These are phyloP conservation scores for Neocatenulostroma microsporum DNA, from an alignment of 2,329 filamentous ascomycete genomes.

Conservation along the genomic window DNA sequence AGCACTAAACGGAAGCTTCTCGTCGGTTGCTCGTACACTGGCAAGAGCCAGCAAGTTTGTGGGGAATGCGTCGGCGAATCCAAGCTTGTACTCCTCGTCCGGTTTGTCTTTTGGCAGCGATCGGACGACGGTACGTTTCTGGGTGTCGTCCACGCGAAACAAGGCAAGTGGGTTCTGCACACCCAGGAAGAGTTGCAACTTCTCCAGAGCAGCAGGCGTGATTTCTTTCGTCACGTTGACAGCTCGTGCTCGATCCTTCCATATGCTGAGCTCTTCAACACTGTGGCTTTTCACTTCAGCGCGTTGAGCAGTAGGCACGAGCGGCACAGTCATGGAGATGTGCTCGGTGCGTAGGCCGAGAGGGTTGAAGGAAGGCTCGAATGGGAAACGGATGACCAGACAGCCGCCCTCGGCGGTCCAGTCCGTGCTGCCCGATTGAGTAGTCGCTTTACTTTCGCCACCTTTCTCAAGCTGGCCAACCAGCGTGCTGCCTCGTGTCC, in stretches of 20 bases:
- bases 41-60: slow-evolving; percentile 60
- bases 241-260: slow-evolving; percentile 49
- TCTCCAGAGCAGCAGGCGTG: slow-evolving; percentile 49
- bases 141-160: slow-evolving; percentile 55
- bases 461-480: slow-evolving; percentile 6
- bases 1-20: slow-evolving; percentile 47
- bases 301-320: slow-evolving; percentile 52
- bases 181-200: slow-evolving; percentile 59
- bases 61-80: slow-evolving; percentile 66
- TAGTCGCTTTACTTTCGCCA: neutral
- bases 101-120: slow-evolving; percentile 52
- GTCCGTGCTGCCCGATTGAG: slow-evolving; percentile 31
- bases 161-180: slow-evolving; percentile 58
- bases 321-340: slow-evolving; percentile 58
- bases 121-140: slow-evolving; percentile 51
- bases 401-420: slow-evolving; percentile 51
- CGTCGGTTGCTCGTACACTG: slow-evolving; percentile 55
- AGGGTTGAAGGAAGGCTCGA: slow-evolving; percentile 28
- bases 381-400: slow-evolving; percentile 59
- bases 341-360: slow-evolving; percentile 31
- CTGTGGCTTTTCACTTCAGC: slow-evolving; percentile 53
- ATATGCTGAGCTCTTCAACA: slow-evolving; percentile 56
- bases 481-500: slow-evolving; percentile 10
- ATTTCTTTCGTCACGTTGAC: slow-evolving; percentile 41
- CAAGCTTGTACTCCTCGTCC: slow-evolving; percentile 56